Conservation (phyloP, 495 filamentous ascomycete genomes). For the Neurospora terricola region DNA sequence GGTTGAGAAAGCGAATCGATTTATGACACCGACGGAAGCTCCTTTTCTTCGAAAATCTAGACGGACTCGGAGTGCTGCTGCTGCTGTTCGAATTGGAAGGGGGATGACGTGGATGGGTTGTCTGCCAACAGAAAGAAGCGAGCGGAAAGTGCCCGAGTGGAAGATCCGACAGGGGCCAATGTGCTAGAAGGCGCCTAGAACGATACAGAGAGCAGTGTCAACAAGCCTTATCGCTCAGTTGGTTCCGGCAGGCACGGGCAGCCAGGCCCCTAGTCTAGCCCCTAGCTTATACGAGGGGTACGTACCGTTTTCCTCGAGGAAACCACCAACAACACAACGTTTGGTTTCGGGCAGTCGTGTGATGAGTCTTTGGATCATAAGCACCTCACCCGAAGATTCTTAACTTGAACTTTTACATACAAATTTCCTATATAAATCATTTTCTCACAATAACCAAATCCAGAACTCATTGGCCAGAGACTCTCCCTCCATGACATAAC, state of each 20-base stretch:
- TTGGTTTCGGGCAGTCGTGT: neutral
- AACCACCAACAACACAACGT: neutral
- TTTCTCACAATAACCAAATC: too few species aligned
- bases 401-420: neutral
- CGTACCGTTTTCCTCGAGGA: neutral
- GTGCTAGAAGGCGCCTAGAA: neutral
- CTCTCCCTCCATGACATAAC: neutral
- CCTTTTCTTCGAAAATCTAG: neutral
- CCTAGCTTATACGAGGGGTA: neutral
- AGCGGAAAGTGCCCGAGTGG: neutral
- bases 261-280: neutral
- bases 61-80: neutral
- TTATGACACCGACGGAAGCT: neutral
- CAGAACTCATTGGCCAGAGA: neutral
- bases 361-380: neutral
- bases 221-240: neutral
- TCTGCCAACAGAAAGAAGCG: neutral
- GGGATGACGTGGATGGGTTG: slow-evolving; percentile 2
- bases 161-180: neutral
- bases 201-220: neutral
- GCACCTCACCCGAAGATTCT: neutral
- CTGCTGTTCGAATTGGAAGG: neutral
- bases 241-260: neutral
- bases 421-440: too few species aligned
- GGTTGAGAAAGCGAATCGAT: neutral